Evolutionary conservation across 139 green algal genomes (phyloP).

Genomic region (Volvox africanus): DNA sequence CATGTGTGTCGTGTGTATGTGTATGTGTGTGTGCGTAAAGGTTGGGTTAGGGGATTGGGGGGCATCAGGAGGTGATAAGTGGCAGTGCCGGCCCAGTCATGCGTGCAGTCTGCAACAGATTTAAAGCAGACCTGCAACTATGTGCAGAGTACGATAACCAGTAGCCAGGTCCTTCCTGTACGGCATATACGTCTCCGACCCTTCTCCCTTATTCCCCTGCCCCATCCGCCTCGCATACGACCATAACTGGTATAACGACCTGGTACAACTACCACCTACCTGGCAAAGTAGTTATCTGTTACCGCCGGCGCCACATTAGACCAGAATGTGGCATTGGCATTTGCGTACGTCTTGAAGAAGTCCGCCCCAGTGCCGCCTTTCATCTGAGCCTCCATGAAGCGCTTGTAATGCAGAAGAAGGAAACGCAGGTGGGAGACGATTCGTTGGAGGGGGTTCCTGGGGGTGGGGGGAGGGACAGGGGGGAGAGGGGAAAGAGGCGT

Average conservation of each 20-base stretch:
- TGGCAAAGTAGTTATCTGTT: conserved; percentile 28
- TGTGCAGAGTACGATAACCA: no score
- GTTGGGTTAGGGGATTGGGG: background rate
- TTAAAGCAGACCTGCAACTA: no score
- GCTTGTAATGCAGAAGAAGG: conserved; percentile 33
- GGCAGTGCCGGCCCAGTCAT: no score
- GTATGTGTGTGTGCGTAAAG: background rate
- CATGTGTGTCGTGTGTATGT: background rate
- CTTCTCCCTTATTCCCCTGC: background rate
- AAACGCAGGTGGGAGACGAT: conserved; percentile 39
- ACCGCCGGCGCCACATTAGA: conserved; percentile 15
- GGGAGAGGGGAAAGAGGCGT: no score
- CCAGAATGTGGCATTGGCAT: conserved; percentile 31
- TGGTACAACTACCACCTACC: background rate
- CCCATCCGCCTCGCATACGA: background rate
- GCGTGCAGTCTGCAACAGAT: no score
- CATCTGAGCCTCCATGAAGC: conserved; percentile 18
- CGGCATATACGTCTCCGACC: no score
- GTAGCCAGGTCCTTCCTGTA: no score
- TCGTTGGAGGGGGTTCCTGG: conserved; percentile 13
- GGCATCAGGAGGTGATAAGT: no score
- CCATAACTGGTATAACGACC: background rate
- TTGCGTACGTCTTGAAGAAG: conserved; percentile 35
- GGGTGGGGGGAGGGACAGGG: background rate
- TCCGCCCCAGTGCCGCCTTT: background rate